A percentile compares a stretch with the other conserved stretches of the same genome.
phyloP scores from a whole-genome alignment of 2,329 filamentous ascomycete genomes.

The Penicillium expansum region DNA sequence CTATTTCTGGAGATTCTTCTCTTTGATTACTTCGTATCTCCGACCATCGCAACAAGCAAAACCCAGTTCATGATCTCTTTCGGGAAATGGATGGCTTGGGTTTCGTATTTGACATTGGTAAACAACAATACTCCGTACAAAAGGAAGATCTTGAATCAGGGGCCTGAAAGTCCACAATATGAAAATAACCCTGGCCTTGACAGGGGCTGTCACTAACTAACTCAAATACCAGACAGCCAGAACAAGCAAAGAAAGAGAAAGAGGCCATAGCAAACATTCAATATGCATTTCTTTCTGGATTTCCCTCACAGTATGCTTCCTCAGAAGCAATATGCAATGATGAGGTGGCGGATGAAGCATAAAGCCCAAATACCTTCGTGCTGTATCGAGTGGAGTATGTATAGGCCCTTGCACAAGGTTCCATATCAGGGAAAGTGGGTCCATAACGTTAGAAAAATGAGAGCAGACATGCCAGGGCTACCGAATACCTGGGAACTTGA shows the following conservation, averaged over 20 bases:
- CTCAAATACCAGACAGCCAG: constrained; percentile 1
- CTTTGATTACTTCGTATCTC: constrained; percentile 1
- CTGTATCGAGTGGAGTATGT: not conserved
- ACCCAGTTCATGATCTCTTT: not conserved
- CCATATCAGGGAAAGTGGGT: constrained; percentile 7
- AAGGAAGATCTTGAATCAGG: constrained; percentile 25
- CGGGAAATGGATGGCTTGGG: not conserved
- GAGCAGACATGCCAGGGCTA: constrained; percentile 18
- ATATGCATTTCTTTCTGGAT: not conserved
- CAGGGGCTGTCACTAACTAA: not conserved
- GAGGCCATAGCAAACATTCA: not conserved
- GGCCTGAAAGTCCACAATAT: not conserved
- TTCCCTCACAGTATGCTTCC: not conserved
- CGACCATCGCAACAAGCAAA: not conserved
- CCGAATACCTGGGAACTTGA: constrained; percentile 20
- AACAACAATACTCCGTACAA: constrained; percentile 8
- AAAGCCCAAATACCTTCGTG: not conserved
- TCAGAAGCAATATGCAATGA: constrained; percentile 3
- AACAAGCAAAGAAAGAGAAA: not conserved
- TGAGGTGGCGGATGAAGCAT: constrained; percentile 9
- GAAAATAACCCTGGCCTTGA: not conserved
- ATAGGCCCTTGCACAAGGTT: constrained; percentile 4
- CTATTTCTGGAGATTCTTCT: not conserved
- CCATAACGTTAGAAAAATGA: constrained; percentile 14
- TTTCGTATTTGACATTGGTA: not conserved